phyloP scores from a whole-genome alignment of 2,329 filamentous ascomycete genomes.

The Cladophialophora exuberans region DNA sequence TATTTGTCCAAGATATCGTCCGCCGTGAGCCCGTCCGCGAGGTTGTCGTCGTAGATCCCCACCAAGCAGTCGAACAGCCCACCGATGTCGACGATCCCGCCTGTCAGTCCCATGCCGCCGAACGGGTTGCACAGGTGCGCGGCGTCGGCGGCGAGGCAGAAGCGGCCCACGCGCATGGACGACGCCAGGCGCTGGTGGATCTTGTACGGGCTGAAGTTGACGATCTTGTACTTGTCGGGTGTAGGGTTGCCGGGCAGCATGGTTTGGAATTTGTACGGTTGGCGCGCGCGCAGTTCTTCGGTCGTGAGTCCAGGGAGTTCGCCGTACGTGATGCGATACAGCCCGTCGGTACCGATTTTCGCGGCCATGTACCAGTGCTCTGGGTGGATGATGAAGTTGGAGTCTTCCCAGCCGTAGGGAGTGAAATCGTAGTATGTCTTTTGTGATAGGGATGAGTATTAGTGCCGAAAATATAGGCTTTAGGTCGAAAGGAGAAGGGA shows the following conservation, averaged over 20 bases:
- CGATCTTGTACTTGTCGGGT: constrained; percentile 59
- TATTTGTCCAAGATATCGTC: constrained; percentile 50
- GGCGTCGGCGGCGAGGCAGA: constrained; percentile 64
- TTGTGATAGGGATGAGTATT: background rate
- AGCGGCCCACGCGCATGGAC: constrained; percentile 59
- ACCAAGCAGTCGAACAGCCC: constrained; percentile 63
- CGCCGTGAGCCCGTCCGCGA: constrained; percentile 43
- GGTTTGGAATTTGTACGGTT: constrained; percentile 58
- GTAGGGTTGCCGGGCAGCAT: constrained; percentile 65
- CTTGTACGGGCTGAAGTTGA: constrained; percentile 63
- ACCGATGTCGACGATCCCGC: constrained; percentile 66
- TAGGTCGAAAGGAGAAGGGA: background rate
- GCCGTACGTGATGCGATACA: constrained; percentile 69
- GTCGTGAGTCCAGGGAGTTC: constrained; percentile 57
- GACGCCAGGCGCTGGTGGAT: constrained; percentile 65
- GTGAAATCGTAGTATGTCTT: constrained; percentile 66
- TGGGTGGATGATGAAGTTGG: constrained; percentile 63
- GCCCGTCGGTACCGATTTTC: constrained; percentile 59
- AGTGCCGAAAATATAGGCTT: background rate
- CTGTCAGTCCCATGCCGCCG: constrained; percentile 66
- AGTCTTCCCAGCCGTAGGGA: constrained; percentile 41
- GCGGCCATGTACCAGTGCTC: constrained; percentile 67
- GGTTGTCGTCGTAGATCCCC: constrained; percentile 45
- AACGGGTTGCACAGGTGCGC: constrained; percentile 54
- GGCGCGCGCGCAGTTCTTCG: constrained; percentile 58